A percentile compares a stretch with the other conserved stretches of the same genome.
Conservation (phyloP, 164 flowering plant species). For the Umbellularia californica region DNA sequence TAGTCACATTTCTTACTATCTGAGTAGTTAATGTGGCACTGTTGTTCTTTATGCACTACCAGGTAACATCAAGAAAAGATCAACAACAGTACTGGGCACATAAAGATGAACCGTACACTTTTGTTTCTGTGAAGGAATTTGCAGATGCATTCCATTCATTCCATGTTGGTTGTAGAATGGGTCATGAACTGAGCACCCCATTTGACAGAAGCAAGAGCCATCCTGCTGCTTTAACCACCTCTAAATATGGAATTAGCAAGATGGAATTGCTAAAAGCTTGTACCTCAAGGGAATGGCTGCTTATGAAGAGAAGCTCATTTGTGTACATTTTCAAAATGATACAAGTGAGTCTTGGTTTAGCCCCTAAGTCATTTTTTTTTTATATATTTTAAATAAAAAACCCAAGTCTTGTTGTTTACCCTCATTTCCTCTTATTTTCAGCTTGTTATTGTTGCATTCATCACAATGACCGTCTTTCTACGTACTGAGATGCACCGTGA, state of each 20-base stretch:
- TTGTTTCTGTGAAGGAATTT: slow-evolving; percentile 38
- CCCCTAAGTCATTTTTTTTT: neutral
- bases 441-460: slow-evolving; percentile 26
- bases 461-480: slow-evolving; percentile 26
- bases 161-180: slow-evolving; percentile 38
- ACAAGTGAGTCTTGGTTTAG: slow-evolving; percentile 21
- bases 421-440: slow-evolving; percentile 10
- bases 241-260: slow-evolving; percentile 41
- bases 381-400: no score
- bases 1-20: neutral
- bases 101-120: slow-evolving; percentile 29
- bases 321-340: slow-evolving; percentile 35
- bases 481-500: slow-evolving; percentile 23
- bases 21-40: neutral
- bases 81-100: slow-evolving; percentile 47
- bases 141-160: slow-evolving; percentile 43
- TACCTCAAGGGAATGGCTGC: slow-evolving; percentile 28
- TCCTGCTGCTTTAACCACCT: slow-evolving; percentile 41
- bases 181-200: slow-evolving; percentile 32
- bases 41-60: neutral
- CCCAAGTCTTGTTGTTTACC: neutral
- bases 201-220: slow-evolving; percentile 39
- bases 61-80: slow-evolving; percentile 52
- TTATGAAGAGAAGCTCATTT: slow-evolving; percentile 45
- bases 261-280: slow-evolving; percentile 47